Base-by-base conservation (phyloP, 306 rosid genomes). In the Spatholobus suberectus region DNA sequence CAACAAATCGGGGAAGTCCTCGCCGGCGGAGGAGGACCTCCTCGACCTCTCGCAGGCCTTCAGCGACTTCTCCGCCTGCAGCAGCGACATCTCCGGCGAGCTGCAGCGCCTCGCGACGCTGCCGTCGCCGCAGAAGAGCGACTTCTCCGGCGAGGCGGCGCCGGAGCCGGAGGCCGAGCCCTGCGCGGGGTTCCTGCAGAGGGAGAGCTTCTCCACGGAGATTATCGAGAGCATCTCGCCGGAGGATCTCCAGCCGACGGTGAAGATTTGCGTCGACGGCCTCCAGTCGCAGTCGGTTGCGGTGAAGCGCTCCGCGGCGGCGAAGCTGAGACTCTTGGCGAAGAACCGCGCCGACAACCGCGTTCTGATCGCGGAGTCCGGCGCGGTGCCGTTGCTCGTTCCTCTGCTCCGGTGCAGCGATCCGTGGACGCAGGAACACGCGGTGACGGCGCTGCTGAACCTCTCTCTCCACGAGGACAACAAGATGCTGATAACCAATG, bases 201-300 rank as follows among this genome's bases (percentile, higher is more conserved):
- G 99, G 80, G 97, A 92, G 83, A 91, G 75, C 38, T 96, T 96
- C 89, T 96, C 99, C 0, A 94, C 97, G 0, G 99, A 96, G 89
- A 96, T 96, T 15, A 92, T 96, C 55, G 99, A 96, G 89, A 96
- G 94, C 76, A 96, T 96, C 44, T 94, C 99, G 84, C 98, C 99
- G 69, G 99, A 96, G 88, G 99, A 96, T 94, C 97, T 96, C 29
- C 98, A 88, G 43, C 99, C 99, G 78, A 92, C 99, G 52, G 99
- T 96, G 76, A 96, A 94, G 90, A 90, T 94, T 86, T 96, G 99
- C 49, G 85, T 96, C 24, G 96, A 96, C 81, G 94, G 97, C 4
- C 89, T 96, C 3, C 87, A 88, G 10, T 94, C 99, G 6, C 40
- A 86, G 29, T 96, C 98, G 41, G 78, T 88, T 24, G 97, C 96